Evolutionary conservation across 176 grass and related monocot genomes (phyloP).

Genomic region (Poa pratensis): DNA sequence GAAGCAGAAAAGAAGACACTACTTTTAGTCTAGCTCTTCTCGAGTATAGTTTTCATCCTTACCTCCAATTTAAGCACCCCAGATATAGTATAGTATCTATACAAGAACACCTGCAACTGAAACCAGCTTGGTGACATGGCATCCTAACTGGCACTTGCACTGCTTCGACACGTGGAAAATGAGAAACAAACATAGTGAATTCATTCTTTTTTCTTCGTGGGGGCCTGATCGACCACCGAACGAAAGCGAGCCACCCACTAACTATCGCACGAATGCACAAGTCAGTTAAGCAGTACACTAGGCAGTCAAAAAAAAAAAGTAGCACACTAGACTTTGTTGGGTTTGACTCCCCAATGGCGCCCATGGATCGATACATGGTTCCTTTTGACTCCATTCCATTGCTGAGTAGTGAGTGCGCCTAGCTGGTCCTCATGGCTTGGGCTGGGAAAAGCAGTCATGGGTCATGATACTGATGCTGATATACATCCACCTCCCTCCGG

Average conservation of each 20-base stretch:
- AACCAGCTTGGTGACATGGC: not conserved
- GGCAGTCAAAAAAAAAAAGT: not conserved
- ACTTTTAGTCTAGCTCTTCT: not conserved
- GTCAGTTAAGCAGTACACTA: not conserved
- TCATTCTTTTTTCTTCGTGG: not conserved
- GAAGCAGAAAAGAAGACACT: not conserved
- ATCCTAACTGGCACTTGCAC: not conserved
- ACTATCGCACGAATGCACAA: not conserved
- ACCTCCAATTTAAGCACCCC: no score
- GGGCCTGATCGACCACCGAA: not conserved
- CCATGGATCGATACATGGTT: not conserved
- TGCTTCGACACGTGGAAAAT: not conserved
- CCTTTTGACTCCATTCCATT: conserved; percentile 20
- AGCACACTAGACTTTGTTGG: conserved; percentile 18
- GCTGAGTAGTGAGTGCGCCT: conserved; percentile 7
- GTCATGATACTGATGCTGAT: conserved; percentile 6
- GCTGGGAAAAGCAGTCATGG: conserved; percentile 12
- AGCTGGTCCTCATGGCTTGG: conserved; percentile 14
- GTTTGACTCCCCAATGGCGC: conserved; percentile 22
- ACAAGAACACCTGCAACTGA: not conserved
- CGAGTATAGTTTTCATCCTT: not conserved
- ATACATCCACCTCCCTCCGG: not conserved
- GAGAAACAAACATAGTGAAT: not conserved
- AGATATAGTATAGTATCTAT: no score
- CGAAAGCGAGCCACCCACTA: not conserved